Base-by-base conservation (phyloP, 2,329 filamentous ascomycete species). In the Paracamarosporium sp. region DNA sequence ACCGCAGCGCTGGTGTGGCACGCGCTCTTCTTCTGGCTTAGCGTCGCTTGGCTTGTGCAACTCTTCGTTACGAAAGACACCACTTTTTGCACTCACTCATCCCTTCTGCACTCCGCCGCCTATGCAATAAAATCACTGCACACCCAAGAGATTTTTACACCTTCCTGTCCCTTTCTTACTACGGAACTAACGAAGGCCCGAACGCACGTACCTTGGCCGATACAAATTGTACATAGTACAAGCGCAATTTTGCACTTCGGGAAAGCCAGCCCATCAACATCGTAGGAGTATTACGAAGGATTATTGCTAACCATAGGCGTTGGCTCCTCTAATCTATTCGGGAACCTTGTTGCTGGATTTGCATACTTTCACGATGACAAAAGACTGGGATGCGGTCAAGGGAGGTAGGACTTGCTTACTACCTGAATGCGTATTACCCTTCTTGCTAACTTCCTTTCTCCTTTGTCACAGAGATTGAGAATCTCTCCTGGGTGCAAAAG, bases 401-500 rank as follows among this genome's bases (percentile, higher is more conserved):
- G 66, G 63, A 20, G 48, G 48, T 51, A 41, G 43, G 33, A n/a
- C 3, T 9, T 9, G 13, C 20, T 27, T 11, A 15, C 33, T 17
- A n/a, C 46, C 35, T 7, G 11, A 15, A 3, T 30, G 15, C 22
- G 22, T 11, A 36, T 5, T 24, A 7, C 27, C 6, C 30, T 30
- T 30, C 13, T 3, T 20, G 15, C 47, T 63, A 53, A 65, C 9
- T 44, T 54, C 12, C 56, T 65, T 15, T 53, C 47, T 30, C 17
- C 11, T 22, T 17, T 27, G 3, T 11, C 33, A 13, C 30, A 55
- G 67, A 70, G 41, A 75, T 76, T 51, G 65, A 68, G 17, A 67
- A 74, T 28, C 61, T 75, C 13, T 75, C 72, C 1, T 71, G 72
- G 36, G 60, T 64, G 15, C 71, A 75, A 41, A 75, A 73, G 62